Percentiles rank a stretch among this genome's conserved stretches.
Evolutionary conservation across 2,329 filamentous ascomycete species (phyloP).

Genomic region (Neonectria neomacrospora): DNA sequence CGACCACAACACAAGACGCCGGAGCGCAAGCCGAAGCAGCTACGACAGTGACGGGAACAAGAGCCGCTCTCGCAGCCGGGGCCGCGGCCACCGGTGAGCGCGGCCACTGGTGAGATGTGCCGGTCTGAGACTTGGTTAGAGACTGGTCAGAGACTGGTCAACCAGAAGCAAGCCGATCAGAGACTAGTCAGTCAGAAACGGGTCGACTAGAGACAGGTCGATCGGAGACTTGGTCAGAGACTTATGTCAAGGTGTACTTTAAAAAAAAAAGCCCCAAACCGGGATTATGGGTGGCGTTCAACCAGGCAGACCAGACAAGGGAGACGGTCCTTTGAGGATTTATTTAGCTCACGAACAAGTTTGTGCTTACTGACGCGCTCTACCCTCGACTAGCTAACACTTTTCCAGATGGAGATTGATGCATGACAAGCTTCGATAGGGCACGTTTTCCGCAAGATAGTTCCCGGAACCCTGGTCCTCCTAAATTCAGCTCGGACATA

Average conservation of each 20-base stretch:
- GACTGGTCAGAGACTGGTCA: too few species aligned
- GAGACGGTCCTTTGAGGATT: constrained; percentile 15
- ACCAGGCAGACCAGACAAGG: constrained; percentile 16
- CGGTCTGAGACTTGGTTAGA: constrained; percentile 1
- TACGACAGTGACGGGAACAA: constrained; percentile 55
- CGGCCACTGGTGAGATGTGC: constrained; percentile 46
- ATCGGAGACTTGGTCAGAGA: not conserved
- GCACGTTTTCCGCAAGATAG: constrained; percentile 22
- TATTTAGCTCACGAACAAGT: constrained; percentile 42
- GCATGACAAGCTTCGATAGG: constrained; percentile 26
- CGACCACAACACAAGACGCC: constrained; percentile 51
- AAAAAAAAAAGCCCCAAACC: constrained; percentile 20
- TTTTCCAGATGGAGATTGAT: constrained; percentile 37
- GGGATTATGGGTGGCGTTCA: constrained; percentile 38
- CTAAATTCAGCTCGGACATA: constrained; percentile 30
- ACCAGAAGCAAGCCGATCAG: too few species aligned
- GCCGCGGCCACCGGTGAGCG: constrained; percentile 51
- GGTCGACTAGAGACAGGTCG: too few species aligned
- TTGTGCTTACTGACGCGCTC: constrained; percentile 33
- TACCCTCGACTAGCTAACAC: constrained; percentile 38
- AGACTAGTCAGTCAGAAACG: too few species aligned
- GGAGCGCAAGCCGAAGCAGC: constrained; percentile 62
- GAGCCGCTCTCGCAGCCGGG: constrained; percentile 54
- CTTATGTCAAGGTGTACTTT: constrained; percentile 29
- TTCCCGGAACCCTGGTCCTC: constrained; percentile 28